A percentile compares a stretch with the other conserved stretches of the same genome.
Conservation (phyloP, 2,329 filamentous ascomycete species). For the Colletotrichum godetiae region DNA sequence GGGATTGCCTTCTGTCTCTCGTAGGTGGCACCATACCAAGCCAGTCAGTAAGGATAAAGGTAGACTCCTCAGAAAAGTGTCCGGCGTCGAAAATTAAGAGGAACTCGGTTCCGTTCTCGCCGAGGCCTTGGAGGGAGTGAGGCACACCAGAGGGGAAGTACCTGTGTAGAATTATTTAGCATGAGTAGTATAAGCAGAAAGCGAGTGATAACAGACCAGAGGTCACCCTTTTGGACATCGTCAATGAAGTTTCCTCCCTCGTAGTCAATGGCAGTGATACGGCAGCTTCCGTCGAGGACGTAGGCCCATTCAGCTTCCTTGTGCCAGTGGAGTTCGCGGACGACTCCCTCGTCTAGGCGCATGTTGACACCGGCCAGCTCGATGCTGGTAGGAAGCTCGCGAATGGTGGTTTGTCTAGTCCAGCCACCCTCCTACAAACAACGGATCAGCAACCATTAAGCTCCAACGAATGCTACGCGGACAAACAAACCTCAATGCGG, state of each 20-base stretch:
- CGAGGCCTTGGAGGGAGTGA: constrained; percentile 70
- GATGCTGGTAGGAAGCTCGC: constrained; percentile 73
- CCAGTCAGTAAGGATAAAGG: constrained; percentile 81
- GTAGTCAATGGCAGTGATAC: constrained; percentile 79
- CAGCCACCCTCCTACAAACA: constrained; percentile 74
- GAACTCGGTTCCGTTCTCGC: constrained; percentile 45
- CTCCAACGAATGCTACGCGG: too few relatives aligned
- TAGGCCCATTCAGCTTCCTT: constrained; percentile 85
- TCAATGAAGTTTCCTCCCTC: constrained; percentile 83
- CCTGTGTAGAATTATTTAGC: not conserved
- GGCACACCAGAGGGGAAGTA: constrained; percentile 84
- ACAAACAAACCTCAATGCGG: constrained; percentile 67
- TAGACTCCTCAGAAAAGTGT: constrained; percentile 69
- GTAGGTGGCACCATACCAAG: constrained; percentile 58
- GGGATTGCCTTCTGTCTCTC: too few relatives aligned
- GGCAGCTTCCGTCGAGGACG: constrained; percentile 76
- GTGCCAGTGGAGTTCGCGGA: constrained; percentile 85
- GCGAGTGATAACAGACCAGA: constrained; percentile 60
- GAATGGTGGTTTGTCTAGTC: constrained; percentile 78
- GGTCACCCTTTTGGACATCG: constrained; percentile 76
- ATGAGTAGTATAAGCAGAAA: too few relatives aligned
- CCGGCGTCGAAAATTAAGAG: constrained; percentile 61
- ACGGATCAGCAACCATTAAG: not conserved
- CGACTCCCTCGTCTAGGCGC: constrained; percentile 79
- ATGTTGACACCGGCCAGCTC: constrained; percentile 83